Evolutionary conservation across 208 protist species (phyloP).

Genomic region (Leishmania aethiopica): DNA sequence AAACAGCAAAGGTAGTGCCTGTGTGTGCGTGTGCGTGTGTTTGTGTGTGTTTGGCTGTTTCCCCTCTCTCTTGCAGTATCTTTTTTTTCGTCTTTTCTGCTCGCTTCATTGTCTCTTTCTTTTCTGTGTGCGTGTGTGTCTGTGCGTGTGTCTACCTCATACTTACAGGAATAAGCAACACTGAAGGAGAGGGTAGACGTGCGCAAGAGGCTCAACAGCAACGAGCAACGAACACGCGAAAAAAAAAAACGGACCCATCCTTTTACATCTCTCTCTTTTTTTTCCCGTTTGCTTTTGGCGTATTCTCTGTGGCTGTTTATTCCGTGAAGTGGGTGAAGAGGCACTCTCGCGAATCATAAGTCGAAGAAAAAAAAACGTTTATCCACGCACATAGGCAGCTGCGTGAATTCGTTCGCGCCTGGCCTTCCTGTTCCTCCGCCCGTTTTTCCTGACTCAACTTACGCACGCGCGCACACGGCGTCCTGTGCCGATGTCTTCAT

Average conservation of each 20-base stretch:
- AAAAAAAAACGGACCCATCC: background rate
- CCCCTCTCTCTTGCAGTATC: background rate
- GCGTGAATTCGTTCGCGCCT: background rate
- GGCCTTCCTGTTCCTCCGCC: too few species aligned
- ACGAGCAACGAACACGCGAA: background rate
- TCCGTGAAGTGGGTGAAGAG: background rate
- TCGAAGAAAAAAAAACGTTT: background rate
- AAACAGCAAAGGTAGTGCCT: background rate
- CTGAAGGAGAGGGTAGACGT: background rate
- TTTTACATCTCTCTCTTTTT: background rate
- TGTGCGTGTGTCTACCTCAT: background rate
- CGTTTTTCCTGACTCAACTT: background rate
- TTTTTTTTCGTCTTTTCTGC: conserved; percentile 9
- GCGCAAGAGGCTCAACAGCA: background rate
- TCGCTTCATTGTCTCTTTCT: background rate
- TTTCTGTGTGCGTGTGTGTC: too few species aligned
- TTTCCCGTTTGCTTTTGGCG: background rate
- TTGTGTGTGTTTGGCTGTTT: background rate
- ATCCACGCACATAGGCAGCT: background rate
- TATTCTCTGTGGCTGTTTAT: background rate
- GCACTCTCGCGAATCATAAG: background rate
- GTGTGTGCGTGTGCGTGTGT: background rate
- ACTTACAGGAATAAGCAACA: background rate
- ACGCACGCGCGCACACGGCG: background rate
- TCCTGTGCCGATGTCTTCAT: background rate